phyloP scores from a whole-genome alignment of 1,284 basidiomycete genomes.

The Phylloboletellus chloephorus region DNA sequence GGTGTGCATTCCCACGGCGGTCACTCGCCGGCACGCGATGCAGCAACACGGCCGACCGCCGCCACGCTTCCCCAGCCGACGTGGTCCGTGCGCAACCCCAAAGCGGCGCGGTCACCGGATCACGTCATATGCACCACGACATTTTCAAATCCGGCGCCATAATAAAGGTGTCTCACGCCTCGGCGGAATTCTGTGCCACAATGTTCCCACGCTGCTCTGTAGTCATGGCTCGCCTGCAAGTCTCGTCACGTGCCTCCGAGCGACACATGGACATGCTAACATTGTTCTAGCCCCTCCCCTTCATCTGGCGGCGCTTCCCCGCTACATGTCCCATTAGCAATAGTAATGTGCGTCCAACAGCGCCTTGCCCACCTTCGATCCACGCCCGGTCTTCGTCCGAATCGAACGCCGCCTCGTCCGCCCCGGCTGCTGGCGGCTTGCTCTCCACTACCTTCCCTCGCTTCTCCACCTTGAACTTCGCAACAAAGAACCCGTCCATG shows the following conservation, averaged over 20 bases:
- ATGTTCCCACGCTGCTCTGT: too few relatives aligned
- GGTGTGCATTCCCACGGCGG: conserved; percentile 4
- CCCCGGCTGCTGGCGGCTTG: conserved; percentile 18
- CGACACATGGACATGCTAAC: background rate
- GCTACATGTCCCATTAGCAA: conserved; percentile 44
- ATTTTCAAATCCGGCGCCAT: conserved; percentile 12
- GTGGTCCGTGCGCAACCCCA: conserved; percentile 34
- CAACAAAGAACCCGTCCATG: conserved; percentile 99
- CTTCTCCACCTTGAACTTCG: conserved; percentile 93
- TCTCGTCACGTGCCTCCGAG: too few relatives aligned
- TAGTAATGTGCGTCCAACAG: conserved; percentile 7
- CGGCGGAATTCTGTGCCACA: too few relatives aligned
- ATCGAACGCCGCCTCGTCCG: conserved; percentile 48
- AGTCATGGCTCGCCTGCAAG: too few relatives aligned
- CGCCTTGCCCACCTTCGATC: conserved; percentile 54
- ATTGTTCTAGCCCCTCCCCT: conserved; percentile 29
- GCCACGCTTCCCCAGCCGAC: background rate
- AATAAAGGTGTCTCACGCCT: too few relatives aligned
- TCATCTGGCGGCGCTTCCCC: conserved; percentile 65
- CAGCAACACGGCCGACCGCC: background rate
- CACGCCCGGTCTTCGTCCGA: conserved; percentile 65
- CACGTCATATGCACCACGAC: conserved; percentile 27
- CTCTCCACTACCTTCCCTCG: conserved; percentile 36
- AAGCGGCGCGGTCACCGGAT: too few relatives aligned
- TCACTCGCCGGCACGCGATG: background rate